A percentile compares a stretch with the other conserved stretches of the same genome.
Evolutionary conservation across 1,139 yeast species (phyloP).

Genomic region (Debaryomyces fabryi): DNA sequence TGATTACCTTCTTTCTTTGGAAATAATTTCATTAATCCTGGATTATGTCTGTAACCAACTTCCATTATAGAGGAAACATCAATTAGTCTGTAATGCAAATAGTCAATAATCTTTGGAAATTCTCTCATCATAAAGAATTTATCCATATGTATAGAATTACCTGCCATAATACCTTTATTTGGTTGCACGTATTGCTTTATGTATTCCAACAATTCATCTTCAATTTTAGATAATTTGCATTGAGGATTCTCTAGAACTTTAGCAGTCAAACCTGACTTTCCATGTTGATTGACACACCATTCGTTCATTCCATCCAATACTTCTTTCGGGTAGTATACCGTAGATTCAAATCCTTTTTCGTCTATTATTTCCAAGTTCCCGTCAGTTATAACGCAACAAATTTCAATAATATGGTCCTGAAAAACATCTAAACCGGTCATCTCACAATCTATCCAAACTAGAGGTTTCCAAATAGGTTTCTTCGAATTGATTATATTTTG

Average conservation of each 20-base stretch:
- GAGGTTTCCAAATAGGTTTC: constrained; percentile 28
- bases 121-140: constrained; percentile 81
- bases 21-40: constrained; percentile 51
- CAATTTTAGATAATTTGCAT: constrained; percentile 61
- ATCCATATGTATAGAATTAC: constrained; percentile 93
- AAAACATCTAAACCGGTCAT: constrained; percentile 91
- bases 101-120: constrained; percentile 73
- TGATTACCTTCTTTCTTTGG: constrained; percentile 74
- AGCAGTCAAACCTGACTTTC: constrained; percentile 73
- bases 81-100: constrained; percentile 78
- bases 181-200: constrained; percentile 56
- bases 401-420: constrained; percentile 80
- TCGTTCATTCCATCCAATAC: constrained; percentile 73
- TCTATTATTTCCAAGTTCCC: constrained; percentile 72
- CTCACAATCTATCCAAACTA: constrained; percentile 83
- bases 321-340: constrained; percentile 69
- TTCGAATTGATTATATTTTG: constrained; percentile 10
- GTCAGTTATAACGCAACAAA: constrained; percentile 89
- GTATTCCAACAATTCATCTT: constrained; percentile 63
- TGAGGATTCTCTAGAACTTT: constrained; percentile 59
- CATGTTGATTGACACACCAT: constrained; percentile 87
- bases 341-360: constrained; percentile 73
- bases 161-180: constrained; percentile 73
- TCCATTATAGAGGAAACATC: constrained; percentile 89
- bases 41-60: constrained; percentile 76